Conservation (phyloP, 768 basidiomycete genomes). For the Tricholoma sp. region DNA sequence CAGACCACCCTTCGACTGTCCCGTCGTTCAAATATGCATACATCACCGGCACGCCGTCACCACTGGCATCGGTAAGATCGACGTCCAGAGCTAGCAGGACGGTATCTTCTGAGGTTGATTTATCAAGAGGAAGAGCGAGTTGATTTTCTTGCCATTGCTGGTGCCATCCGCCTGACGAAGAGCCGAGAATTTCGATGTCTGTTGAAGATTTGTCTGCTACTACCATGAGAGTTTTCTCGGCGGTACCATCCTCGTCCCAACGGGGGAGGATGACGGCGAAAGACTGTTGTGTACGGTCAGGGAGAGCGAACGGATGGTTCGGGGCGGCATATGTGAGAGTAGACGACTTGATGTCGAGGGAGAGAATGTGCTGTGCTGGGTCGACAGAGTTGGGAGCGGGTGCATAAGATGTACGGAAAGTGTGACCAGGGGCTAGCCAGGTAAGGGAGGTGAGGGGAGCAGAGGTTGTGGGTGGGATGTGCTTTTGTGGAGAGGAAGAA, state of each 20-base stretch:
- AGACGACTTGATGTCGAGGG: constrained; percentile 37
- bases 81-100: constrained; percentile 57
- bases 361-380: constrained; percentile 40
- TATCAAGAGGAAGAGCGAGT: constrained; percentile 62
- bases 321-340: constrained; percentile 34
- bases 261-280: constrained; percentile 35
- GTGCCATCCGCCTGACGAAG: constrained; percentile 37
- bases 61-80: constrained; percentile 53
- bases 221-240: constrained; percentile 33
- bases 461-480: constrained; percentile 54
- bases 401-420: constrained; percentile 62
- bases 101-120: constrained; percentile 60
- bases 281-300: constrained; percentile 34
- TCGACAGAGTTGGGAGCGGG: constrained; percentile 28
- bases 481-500: constrained; percentile 48
- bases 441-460: constrained; percentile 46
- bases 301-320: constrained; percentile 34
- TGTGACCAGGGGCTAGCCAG: constrained; percentile 66
- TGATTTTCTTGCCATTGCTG: constrained; percentile 47
- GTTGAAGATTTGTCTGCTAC: constrained; percentile 43
- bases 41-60: constrained; percentile 47
- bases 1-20: constrained; percentile 67
- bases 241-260: constrained; percentile 39
- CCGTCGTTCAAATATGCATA: constrained; percentile 79
- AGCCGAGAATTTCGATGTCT: constrained; percentile 44